Percentiles rank a stretch among this genome's conserved stretches.
Conservation (phyloP, 108 stramenopile species). For the Cyclotella atomus region DNA sequence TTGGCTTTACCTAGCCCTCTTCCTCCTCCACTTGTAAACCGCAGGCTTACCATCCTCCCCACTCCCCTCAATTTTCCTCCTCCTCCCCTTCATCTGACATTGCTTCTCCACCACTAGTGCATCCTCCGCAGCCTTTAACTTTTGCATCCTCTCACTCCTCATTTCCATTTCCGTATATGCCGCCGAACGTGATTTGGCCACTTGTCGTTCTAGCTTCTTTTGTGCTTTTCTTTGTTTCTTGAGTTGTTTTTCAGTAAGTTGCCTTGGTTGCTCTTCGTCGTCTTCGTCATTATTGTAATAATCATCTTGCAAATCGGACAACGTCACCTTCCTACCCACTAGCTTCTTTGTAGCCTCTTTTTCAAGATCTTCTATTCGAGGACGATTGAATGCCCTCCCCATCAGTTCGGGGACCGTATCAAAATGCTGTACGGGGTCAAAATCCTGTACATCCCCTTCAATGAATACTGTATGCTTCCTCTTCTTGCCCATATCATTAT, state of each 20-base stretch:
- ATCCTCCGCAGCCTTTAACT: constrained; percentile 68
- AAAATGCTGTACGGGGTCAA: constrained; percentile 91
- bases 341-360: constrained; percentile 45
- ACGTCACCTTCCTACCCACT: constrained; percentile 32
- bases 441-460: constrained; percentile 64
- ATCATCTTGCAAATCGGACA: constrained; percentile 24
- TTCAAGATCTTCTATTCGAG: constrained; percentile 43
- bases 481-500: constrained; percentile 31
- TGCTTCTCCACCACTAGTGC: constrained; percentile 87
- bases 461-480: constrained; percentile 84
- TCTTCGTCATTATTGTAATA: constrained; percentile 48
- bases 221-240: constrained; percentile 46
- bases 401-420: constrained; percentile 88
- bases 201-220: constrained; percentile 46
- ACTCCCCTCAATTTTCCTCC: constrained; percentile 48
- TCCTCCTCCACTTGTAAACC: constrained; percentile 82
- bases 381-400: constrained; percentile 87
- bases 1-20: constrained; percentile 48
- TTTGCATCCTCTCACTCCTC: constrained; percentile 59
- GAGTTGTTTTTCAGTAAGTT: constrained; percentile 39
- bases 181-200: constrained; percentile 66
- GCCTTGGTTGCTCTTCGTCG: constrained; percentile 16
- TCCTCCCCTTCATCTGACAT: constrained; percentile 84
- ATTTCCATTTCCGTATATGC: constrained; percentile 90
- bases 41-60: constrained; percentile 71